A percentile compares a stretch with the other conserved stretches of the same genome.
phyloP scores from a whole-genome alignment of 2,329 filamentous ascomycete genomes.

The Botrytis fragariae region DNA sequence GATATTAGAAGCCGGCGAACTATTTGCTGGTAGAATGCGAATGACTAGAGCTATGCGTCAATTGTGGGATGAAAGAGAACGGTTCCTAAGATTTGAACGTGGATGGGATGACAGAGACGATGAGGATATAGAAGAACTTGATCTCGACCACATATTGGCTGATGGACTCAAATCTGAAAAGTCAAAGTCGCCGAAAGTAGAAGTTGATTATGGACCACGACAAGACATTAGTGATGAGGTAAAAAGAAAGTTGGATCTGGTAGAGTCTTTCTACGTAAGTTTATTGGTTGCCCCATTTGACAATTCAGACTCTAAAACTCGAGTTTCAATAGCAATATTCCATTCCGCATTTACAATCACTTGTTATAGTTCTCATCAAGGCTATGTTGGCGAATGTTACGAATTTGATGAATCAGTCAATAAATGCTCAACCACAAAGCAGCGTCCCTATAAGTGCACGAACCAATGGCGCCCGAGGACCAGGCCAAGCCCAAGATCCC shows the following conservation, averaged over 20 bases:
- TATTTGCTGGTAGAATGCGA: conserved; percentile 86
- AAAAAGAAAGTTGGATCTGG: conserved; percentile 64
- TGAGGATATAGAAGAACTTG: conserved; percentile 43
- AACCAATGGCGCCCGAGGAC: conserved; percentile 29
- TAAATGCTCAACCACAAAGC: conserved; percentile 32
- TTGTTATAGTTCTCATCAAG: conserved; percentile 90
- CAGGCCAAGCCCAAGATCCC: conserved; percentile 34
- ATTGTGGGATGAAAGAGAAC: conserved; percentile 90
- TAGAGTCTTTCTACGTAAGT: conserved; percentile 85
- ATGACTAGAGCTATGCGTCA: conserved; percentile 91
- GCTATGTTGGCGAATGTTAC: conserved; percentile 85
- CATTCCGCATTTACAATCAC: conserved; percentile 82
- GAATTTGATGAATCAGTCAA: conserved; percentile 66
- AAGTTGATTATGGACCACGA: conserved; percentile 52
- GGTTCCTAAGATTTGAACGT: conserved; percentile 86
- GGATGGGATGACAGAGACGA: conserved; percentile 66
- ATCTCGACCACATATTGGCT: conserved; percentile 44
- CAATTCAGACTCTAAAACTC: conserved; percentile 32
- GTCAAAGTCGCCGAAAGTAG: conserved; percentile 41
- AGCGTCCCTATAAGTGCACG: conserved; percentile 34
- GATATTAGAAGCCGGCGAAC: conserved; percentile 88
- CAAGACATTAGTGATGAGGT: conserved; percentile 51
- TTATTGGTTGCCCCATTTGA: not conserved
- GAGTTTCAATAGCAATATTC: conserved; percentile 58
- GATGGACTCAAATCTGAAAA: conserved; percentile 44